Conservation (phyloP, 108 stramenopile species). For the Nitzschia palea region DNA sequence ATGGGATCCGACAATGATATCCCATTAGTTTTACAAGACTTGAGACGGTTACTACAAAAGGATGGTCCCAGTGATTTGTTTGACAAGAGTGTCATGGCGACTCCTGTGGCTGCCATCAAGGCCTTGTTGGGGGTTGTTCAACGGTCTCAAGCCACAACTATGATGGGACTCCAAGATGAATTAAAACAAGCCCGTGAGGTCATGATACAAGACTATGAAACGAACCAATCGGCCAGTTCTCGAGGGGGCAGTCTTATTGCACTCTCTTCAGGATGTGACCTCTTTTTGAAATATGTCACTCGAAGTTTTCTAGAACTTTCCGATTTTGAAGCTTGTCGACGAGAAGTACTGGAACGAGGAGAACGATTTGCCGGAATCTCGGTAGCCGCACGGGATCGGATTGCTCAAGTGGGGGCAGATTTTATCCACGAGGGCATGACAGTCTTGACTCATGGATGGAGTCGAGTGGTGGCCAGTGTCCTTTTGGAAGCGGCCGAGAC, state of each 20-base stretch:
- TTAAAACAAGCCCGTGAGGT: conserved; percentile 61
- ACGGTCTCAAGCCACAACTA: conserved; percentile 73
- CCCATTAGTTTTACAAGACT: conserved; percentile 33
- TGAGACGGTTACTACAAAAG: conserved; percentile 22
- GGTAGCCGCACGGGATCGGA: conserved; percentile 83
- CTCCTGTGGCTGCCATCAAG: conserved; percentile 89
- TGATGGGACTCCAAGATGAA: conserved; percentile 89
- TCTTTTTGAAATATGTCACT: conserved; percentile 90
- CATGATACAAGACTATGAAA: conserved; percentile 58
- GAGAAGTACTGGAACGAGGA: conserved; percentile 86
- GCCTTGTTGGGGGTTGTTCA: conserved; percentile 82
- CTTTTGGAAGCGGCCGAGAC: conserved; percentile 72
- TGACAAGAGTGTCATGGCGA: conserved; percentile 67
- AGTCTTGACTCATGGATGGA: conserved; percentile 92
- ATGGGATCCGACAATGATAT: not conserved
- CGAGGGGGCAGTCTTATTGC: conserved; percentile 62
- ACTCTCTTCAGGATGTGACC: conserved; percentile 68
- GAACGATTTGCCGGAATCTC: conserved; percentile 86
- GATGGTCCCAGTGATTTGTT: conserved; percentile 32
- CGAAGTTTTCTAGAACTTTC: conserved; percentile 79
- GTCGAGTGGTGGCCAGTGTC: conserved; percentile 82
- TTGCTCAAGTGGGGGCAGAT: conserved; percentile 77
- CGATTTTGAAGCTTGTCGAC: conserved; percentile 78
- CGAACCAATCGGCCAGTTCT: conserved; percentile 4
- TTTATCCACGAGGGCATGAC: conserved; percentile 90